A percentile compares a stretch with the other conserved stretches of the same genome.
Evolutionary conservation across 2,329 filamentous ascomycete genomes (phyloP).

Genomic region (Nemania abortiva): DNA sequence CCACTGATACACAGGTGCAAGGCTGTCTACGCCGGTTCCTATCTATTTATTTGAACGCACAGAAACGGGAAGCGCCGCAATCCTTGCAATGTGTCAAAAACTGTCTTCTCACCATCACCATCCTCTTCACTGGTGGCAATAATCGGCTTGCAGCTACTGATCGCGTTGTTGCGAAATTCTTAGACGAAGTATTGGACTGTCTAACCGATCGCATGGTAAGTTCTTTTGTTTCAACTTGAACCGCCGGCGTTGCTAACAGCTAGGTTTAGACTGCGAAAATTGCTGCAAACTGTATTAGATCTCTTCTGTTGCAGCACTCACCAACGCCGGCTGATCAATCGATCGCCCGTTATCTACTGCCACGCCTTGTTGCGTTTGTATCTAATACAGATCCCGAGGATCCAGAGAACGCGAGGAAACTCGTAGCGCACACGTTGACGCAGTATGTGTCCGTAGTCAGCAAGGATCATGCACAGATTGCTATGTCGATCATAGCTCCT

Average conservation of each 20-base stretch:
- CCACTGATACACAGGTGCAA: slow-evolving; percentile 77
- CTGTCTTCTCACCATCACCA: slow-evolving; percentile 85
- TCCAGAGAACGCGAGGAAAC: slow-evolving; percentile 77
- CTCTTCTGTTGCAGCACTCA: slow-evolving; percentile 77
- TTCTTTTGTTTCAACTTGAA: slow-evolving; percentile 15
- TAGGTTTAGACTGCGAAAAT: slow-evolving; percentile 80
- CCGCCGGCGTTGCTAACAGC: slow-evolving; percentile 36
- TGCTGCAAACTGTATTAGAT: slow-evolving; percentile 88
- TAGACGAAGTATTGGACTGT: slow-evolving; percentile 87
- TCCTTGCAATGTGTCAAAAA: slow-evolving; percentile 94
- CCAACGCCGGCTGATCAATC: slow-evolving; percentile 75
- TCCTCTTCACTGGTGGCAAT: slow-evolving; percentile 85
- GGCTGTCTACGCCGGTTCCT: slow-evolving; percentile 87
- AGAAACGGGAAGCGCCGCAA: slow-evolving; percentile 79
- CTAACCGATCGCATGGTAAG: slow-evolving; percentile 79
- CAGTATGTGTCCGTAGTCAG: slow-evolving; percentile 70
- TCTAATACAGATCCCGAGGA: slow-evolving; percentile 79
- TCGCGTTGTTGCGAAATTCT: slow-evolving; percentile 77
- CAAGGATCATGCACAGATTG: slow-evolving; percentile 63
- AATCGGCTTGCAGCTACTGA: slow-evolving; percentile 81
- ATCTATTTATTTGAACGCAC: slow-evolving; percentile 79
- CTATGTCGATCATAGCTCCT: slow-evolving; percentile 82
- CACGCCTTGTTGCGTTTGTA: slow-evolving; percentile 81
- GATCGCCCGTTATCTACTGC: slow-evolving; percentile 80
- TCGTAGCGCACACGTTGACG: slow-evolving; percentile 80